Percentiles rank a stretch among this genome's conserved stretches.
These are phyloP conservation scores for Monilinia vaccinii-corymbosi DNA, from an alignment of 2,329 filamentous ascomycete species.

Conservation along the genomic window DNA sequence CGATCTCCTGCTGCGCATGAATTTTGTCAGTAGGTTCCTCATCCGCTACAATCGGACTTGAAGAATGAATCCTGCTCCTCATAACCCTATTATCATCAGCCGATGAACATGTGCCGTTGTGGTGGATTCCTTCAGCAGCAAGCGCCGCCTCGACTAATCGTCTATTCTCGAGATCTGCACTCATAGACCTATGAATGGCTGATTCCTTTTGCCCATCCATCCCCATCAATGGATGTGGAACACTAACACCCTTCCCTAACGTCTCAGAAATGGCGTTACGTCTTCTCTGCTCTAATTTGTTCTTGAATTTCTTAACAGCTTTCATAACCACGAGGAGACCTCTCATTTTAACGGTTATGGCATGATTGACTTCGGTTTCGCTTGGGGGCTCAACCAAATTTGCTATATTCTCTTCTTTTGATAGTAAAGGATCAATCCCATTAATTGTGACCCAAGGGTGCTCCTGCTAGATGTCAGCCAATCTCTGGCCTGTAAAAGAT, in stretches of 20 bases:
- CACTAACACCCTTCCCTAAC: slow-evolving; percentile 47
- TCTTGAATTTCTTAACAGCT: slow-evolving; percentile 84
- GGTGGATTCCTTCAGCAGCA: slow-evolving; percentile 45
- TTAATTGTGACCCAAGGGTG: slow-evolving; percentile 88
- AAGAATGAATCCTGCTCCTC: slow-evolving; percentile 9
- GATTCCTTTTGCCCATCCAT: slow-evolving; percentile 36
- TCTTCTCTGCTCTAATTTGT: slow-evolving; percentile 51
- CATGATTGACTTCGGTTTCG: slow-evolving; percentile 79
- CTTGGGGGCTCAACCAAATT: slow-evolving; percentile 76
- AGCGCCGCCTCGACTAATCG: slow-evolving; percentile 39
- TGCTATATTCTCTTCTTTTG: slow-evolving; percentile 77
- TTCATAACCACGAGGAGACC: slow-evolving; percentile 67
- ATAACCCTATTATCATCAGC: slow-evolving; percentile 14
- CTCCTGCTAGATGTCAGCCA: slow-evolving; percentile 43
- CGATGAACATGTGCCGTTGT: slow-evolving; percentile 30
- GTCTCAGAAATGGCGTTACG: slow-evolving; percentile 46
- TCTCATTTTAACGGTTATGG: slow-evolving; percentile 83
- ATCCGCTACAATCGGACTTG: slow-evolving; percentile 2
- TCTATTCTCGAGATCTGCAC: slow-evolving; percentile 42
- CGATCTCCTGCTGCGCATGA: background rate
- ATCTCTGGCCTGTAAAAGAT: background rate
- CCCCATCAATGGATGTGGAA: slow-evolving; percentile 40
- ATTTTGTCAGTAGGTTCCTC: background rate
- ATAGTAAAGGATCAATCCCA: slow-evolving; percentile 68
- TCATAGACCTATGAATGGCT: slow-evolving; percentile 35